Base-by-base conservation (phyloP, 371 early-diverging fungal genomes). In the Mortierella sp. region DNA sequence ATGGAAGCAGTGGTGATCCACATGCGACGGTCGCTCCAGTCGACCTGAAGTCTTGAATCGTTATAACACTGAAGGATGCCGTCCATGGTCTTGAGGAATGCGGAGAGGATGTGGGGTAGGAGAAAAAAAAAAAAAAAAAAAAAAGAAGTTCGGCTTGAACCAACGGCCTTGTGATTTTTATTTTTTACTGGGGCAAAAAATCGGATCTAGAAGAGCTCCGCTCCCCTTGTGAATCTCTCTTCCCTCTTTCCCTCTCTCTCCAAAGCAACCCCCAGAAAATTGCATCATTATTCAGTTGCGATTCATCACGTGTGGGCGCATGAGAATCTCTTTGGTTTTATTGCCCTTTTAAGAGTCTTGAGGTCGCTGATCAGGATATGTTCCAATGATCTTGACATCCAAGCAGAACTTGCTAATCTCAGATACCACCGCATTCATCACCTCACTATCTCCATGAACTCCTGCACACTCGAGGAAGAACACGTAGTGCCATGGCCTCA, bases 381-480 rank as follows among this genome's bases (percentile, higher is more conserved):
- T 93, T 5, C 97, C 96, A 9, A 97, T 82, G 7, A 95, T 87
- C 47, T 85, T 84, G 16, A 95, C 80, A 72, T 94, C 93, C 44
- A 93, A 76, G 60, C 96, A 95, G 74, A 80, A 93, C 57, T 87
- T 77, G 44, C 90, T 84, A 62, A 96, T 73, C 48, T 90, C 88
- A 29, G 85, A 69, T 23, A 95, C 77, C 0, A 87, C 81, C 1
- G 89, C 91, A 23, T 77, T 77, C 61, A 88, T 83, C 1, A 94
- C 90, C 4, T 89, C 83, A 28, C 83, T 88, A 65, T 92, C 91
- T 25, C 91, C 88, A 57, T 82, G 84, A 70, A 96, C 94, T 14
- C 95, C 96, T 47, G 89, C 88, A 61, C 93, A 88, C 81, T 97
- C 97, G 43, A 97, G 89, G 82, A 95, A 92, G 81, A 97, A 97